Conservation (phyloP, 257 asterid genomes). For the Coffea canephora region DNA sequence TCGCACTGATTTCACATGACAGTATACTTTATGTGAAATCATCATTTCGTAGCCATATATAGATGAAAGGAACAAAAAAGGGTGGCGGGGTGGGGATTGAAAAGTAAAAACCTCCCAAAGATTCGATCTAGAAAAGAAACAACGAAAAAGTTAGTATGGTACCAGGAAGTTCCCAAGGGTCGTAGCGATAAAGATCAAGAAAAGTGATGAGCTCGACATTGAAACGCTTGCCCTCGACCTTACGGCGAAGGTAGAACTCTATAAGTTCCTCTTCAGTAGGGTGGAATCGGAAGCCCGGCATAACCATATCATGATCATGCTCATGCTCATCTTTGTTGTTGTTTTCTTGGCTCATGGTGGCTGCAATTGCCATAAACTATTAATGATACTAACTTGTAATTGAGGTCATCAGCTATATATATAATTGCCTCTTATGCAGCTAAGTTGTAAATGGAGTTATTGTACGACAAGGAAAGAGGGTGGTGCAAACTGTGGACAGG, state of each 20-base stretch:
- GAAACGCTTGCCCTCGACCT: conserved; percentile 98
- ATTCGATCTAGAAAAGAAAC: neutral
- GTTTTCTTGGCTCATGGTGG: conserved; percentile 57
- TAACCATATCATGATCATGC: conserved; percentile 69
- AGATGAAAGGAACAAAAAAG: neutral
- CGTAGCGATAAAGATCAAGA: conserved; percentile 91
- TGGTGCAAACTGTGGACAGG: conserved; percentile 13
- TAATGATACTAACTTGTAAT: conserved; percentile 5
- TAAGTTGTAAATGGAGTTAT: conserved; percentile 14
- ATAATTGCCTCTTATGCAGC: neutral
- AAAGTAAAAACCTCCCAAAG: neutral
- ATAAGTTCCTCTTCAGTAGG: conserved; percentile 97
- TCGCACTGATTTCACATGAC: neutral
- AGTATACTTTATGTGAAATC: neutral
- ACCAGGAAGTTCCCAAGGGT: conserved; percentile 99
- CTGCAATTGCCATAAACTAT: conserved; percentile 63
- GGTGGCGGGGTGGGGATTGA: neutral
- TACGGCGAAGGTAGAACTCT: conserved; percentile 97
- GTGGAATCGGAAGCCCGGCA: conserved; percentile 98
- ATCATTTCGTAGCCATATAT: neutral
- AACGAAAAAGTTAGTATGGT: neutral
- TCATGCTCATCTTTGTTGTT: conserved; percentile 47
- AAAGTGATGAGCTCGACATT: conserved; percentile 93
- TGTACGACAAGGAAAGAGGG: neutral
- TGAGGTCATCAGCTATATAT: conserved; percentile 2